Base-by-base conservation (phyloP, 176 grass and related monocot genomes). In the Triticum monococcum region DNA sequence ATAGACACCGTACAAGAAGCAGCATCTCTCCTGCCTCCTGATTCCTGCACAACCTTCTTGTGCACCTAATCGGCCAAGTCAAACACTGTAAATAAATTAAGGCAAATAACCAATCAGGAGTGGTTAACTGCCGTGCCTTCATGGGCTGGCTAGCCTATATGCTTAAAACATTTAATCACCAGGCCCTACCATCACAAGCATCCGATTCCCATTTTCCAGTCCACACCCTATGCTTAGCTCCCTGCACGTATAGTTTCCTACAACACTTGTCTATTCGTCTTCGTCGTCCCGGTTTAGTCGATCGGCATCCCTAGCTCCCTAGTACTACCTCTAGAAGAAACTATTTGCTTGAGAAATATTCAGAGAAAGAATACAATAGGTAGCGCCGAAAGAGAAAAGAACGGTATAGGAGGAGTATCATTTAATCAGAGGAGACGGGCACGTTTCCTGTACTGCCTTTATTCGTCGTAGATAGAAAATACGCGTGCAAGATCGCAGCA, bases 221-320 rank as follows among this genome's bases (percentile, higher is more conserved):
- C 7, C 54, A 66, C 65, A 64, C 37, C 36, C 60, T 30, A 3
- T 23, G 18, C 66, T 69, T 45, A 74, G 67, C 75, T 79, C 80
- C 74, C 40, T 8, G 80, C 89, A 84, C 89, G 80, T 87, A 81
- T 87, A 81, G 78, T 28, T 86, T 89, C 83, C 60, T 61, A 26
- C 23, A 26, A 5, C 46, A 72, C 40, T 86, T 70, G 12, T 82
- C 52, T 79, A 66, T 30, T 30, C 37, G 16, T 45, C 37, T 45
- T 73, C 36, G 25, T 14, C 69, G 59, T 66, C 64, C 75, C 38
- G 31, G 5, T 32, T 76, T 18, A n/a, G 54, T 16, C 22, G 30
- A 56, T n/a, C 22, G 17, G 9, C 57, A 16, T 78, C 31, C 57
- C 11, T 36, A 8, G 9, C 23, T 61, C 31, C 57, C 11, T 37